Evolutionary conservation across 805 yeast species (phyloP), one percentile per base, ranked within the genome.

Genomic region (Kodamaea jinghongensis): DNA sequence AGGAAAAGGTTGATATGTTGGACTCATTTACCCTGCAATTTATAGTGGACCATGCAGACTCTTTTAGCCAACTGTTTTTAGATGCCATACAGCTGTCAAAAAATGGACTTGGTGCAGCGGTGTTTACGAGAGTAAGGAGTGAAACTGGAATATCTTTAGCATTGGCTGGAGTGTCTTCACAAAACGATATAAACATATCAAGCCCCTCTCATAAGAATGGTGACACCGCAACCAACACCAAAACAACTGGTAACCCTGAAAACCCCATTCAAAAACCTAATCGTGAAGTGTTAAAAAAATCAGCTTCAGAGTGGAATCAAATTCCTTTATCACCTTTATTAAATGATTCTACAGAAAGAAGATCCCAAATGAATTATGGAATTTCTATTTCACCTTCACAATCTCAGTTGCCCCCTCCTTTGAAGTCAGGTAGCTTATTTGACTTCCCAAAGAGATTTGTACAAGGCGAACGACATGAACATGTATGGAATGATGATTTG

Each of bases 251-350:
- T 35, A 31, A n/a, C 42, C 28, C 26, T 30, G 34, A 6, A 42
- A 42, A 28, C 26, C 36, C 9, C 29, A 20, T 20, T 20, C 5
- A 20, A 6, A 20, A 20, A 8, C 8, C 23, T 6, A 50, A 31
- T 28, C 51, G 27, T 52, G 54, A 16, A 49, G 50, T 7, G 39
- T 48, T 11, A 39, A 34, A 20, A 28, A 34, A 31, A 9, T 20
- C 44, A 14, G 13, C 35, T 4, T n/a, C 41, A 8, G 32, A 27
- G 4, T 20, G 31, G 16, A 36, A 17, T 28, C 25, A 35, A 10
- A 12, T 33, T 4, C 20, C 31, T 5, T 26, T 42, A 22, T 5
- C 36, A 37, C 30, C 20, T 27, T 14, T 13, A n/a, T n/a, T 10
- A 17, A 28, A 14, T 8, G 17, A 11, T 9, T 20, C 23, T 20